Conservation (phyloP, 2,329 filamentous ascomycete genomes). For the Dothideomycetidae sp. region DNA sequence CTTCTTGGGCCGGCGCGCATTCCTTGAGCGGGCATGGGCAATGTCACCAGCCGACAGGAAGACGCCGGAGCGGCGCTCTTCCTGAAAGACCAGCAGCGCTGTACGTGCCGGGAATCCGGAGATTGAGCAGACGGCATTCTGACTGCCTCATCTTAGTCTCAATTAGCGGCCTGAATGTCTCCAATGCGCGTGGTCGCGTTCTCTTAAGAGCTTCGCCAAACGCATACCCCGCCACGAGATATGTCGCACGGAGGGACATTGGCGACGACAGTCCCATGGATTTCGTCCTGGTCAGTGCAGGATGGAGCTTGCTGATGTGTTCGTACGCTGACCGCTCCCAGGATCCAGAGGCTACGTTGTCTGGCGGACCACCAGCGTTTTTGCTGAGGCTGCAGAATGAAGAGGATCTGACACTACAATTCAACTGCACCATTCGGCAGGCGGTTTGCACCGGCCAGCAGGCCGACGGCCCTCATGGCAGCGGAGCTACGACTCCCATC, state of each 20-base stretch:
- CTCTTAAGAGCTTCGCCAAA: constrained; percentile 72
- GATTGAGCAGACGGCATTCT: constrained; percentile 10
- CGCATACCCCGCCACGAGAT: constrained; percentile 68
- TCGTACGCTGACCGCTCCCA: constrained; percentile 25
- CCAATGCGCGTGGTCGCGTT: constrained; percentile 62
- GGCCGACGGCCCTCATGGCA: constrained; percentile 17
- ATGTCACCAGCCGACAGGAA: constrained; percentile 73
- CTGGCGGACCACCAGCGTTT: constrained; percentile 47
- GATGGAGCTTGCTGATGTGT: constrained; percentile 15
- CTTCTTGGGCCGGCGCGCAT: no score
- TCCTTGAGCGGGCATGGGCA: constrained; percentile 53
- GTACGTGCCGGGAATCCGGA: constrained; percentile 45
- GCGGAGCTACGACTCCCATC: constrained; percentile 29
- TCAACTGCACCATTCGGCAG: constrained; percentile 66
- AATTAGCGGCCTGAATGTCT: constrained; percentile 69
- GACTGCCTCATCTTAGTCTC: constrained; percentile 49
- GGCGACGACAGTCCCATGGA: constrained; percentile 69
- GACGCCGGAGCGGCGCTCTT: constrained; percentile 72
- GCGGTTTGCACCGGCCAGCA: constrained; percentile 26
- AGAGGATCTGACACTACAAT: constrained; percentile 84
- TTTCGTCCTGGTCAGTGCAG: constrained; percentile 86
- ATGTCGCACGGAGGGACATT: constrained; percentile 54
- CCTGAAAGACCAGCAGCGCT: constrained; percentile 79
- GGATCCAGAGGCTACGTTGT: constrained; percentile 54
- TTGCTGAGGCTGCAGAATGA: constrained; percentile 78